Evolutionary conservation across 305 asterid species (phyloP).

Genomic region (Fraxinus nigra): DNA sequence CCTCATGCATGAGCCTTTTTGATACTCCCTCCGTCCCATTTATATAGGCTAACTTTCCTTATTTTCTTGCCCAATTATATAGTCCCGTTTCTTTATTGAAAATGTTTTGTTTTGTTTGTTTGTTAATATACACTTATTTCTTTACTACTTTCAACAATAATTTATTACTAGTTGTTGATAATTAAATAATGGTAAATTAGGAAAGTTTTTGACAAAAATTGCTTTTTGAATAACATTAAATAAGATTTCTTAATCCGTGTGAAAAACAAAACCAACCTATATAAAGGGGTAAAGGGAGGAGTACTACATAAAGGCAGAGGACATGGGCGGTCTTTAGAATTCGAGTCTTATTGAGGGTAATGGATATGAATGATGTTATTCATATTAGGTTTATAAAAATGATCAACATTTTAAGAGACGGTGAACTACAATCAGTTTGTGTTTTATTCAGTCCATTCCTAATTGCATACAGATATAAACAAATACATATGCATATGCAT

Average conservation of each 20-base stretch:
- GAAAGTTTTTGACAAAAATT: not conserved
- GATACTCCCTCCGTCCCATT: not conserved
- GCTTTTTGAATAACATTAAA: not conserved
- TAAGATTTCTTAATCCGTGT: not conserved
- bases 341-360: not conserved
- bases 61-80: not conserved
- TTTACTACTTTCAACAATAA: not conserved
- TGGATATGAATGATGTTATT: not conserved
- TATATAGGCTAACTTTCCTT: not conserved
- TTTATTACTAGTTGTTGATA: not conserved
- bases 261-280: not conserved
- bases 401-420: not conserved
- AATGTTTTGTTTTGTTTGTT: not conserved
- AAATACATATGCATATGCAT: not conserved
- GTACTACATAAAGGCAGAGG: not conserved
- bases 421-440: not conserved
- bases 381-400: not conserved
- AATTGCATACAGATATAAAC: not conserved
- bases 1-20: not conserved
- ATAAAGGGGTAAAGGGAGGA: too few relatives aligned
- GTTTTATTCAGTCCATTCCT: not conserved
- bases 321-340: not conserved
- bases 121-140: too few relatives aligned
- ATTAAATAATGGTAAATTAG: not conserved
- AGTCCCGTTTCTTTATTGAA: not conserved